Conservation (phyloP, 1,139 yeast species). For the Geotrichum macrosporum region DNA sequence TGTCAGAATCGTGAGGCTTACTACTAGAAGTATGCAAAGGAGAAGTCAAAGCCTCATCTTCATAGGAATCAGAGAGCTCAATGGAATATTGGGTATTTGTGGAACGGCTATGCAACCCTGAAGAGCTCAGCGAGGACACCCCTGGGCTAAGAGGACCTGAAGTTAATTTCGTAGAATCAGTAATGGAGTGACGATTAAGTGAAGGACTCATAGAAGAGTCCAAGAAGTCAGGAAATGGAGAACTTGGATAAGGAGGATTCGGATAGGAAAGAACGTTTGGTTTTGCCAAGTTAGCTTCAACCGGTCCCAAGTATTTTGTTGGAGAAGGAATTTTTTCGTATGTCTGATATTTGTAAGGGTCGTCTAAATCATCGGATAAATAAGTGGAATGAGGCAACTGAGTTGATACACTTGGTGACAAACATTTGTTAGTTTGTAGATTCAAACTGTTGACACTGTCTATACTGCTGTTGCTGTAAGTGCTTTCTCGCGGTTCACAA, state of each 20-base stretch:
- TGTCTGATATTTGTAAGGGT: constrained; percentile 15
- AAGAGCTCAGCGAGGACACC: constrained; percentile 16
- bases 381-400: neutral
- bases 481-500: constrained; percentile 2
- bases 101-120: constrained; percentile 19
- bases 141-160: constrained; percentile 14
- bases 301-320: neutral
- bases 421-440: neutral
- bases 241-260: neutral
- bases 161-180: neutral
- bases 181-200: constrained; percentile 1
- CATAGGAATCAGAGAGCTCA: constrained; percentile 11
- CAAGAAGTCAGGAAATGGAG: constrained; percentile 3
- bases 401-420: constrained; percentile 3
- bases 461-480: constrained; percentile 10
- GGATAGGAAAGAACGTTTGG: too few species aligned
- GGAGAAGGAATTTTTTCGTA: neutral
- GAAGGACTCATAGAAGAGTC: constrained; percentile 6
- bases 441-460: constrained; percentile 8
- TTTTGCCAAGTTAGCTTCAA: too few species aligned
- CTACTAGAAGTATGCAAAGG: constrained; percentile 9
- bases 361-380: constrained; percentile 9
- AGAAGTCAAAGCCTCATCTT: constrained; percentile 9
- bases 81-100: constrained; percentile 18
- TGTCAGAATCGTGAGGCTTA: neutral